These are phyloP conservation scores for Geosmithia putterillii DNA, from an alignment of 2,329 filamentous ascomycete genomes.

Conservation along the genomic window DNA sequence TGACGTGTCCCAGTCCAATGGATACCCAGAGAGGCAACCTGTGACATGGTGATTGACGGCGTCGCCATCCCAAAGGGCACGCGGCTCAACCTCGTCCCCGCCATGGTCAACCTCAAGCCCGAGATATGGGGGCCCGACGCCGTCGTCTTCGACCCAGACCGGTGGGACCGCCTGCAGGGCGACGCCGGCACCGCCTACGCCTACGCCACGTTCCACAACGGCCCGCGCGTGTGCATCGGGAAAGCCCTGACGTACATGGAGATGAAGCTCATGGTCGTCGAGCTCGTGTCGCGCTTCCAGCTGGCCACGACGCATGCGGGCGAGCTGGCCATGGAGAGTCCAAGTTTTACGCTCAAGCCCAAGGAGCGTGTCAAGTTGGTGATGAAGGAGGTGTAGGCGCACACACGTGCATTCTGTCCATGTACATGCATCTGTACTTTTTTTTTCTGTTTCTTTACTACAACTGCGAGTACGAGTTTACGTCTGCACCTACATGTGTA, in stretches of 20 bases:
- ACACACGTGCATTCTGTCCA: no score
- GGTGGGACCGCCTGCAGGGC: slow-evolving; percentile 19
- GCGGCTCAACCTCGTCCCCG: slow-evolving; percentile 20
- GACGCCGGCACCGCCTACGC: slow-evolving; percentile 14
- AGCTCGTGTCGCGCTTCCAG: slow-evolving; percentile 16
- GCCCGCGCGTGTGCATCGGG: slow-evolving; percentile 24
- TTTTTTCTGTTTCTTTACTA: background rate
- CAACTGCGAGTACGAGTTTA: no score
- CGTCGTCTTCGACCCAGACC: slow-evolving; percentile 20
- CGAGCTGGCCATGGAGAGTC: slow-evolving; percentile 4
- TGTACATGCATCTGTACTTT: slow-evolving; percentile 10
- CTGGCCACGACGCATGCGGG: slow-evolving; percentile 9
- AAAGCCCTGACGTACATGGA: slow-evolving; percentile 20
- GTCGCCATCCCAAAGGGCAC: slow-evolving; percentile 24
- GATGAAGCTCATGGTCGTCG: slow-evolving; percentile 21
- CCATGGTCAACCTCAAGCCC: slow-evolving; percentile 20
- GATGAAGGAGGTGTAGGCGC: background rate
- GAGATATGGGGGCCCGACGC: slow-evolving; percentile 23
- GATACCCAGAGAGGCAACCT: slow-evolving; percentile 17
- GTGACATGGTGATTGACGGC: slow-evolving; percentile 21
- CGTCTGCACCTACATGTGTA: no score
- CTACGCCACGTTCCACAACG: slow-evolving; percentile 22
- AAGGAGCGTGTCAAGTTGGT: slow-evolving; percentile 3
- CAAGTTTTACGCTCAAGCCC: slow-evolving; percentile 8
- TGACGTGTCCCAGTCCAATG: slow-evolving; percentile 12